Evolutionary conservation across 805 yeast genomes (phyloP).

Genomic region (Monosporozyma solicola): DNA sequence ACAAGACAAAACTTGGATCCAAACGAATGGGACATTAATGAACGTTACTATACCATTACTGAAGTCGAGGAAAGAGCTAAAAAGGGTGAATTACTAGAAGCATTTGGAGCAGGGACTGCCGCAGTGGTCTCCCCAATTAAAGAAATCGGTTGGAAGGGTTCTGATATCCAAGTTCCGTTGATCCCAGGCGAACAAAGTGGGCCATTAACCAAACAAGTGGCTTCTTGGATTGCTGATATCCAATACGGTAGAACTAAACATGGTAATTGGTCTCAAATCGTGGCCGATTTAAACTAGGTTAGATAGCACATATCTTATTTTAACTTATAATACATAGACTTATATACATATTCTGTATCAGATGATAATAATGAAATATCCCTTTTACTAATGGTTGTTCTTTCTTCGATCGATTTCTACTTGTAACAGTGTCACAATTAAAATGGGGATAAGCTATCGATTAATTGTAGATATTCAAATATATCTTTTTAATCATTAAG

Average conservation of each 20-base stretch:
- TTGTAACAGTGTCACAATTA: no score
- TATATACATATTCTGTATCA: not conserved
- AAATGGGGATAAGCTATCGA: no score
- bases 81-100: conserved; percentile 82
- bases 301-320: not conserved
- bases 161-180: conserved; percentile 68
- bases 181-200: conserved; percentile 74
- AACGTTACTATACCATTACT: conserved; percentile 71
- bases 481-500: no score
- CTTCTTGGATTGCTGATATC: conserved; percentile 78
- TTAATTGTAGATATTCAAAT: no score
- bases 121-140: conserved; percentile 93
- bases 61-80: conserved; percentile 73
- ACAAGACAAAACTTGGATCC: conserved; percentile 69
- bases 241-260: conserved; percentile 81
- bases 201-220: conserved; percentile 64
- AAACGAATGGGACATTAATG: conserved; percentile 72
- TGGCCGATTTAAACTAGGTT: conserved; percentile 23
- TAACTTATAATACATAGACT: not conserved
- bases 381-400: not conserved
- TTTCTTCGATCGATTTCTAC: no score
- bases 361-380: not conserved
- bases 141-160: conserved; percentile 71
- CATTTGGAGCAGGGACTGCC: conserved; percentile 96
- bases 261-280: conserved; percentile 40